Evolutionary conservation across 495 filamentous ascomycete genomes (phyloP).

Genomic region (Trypethelium eluteriae): DNA sequence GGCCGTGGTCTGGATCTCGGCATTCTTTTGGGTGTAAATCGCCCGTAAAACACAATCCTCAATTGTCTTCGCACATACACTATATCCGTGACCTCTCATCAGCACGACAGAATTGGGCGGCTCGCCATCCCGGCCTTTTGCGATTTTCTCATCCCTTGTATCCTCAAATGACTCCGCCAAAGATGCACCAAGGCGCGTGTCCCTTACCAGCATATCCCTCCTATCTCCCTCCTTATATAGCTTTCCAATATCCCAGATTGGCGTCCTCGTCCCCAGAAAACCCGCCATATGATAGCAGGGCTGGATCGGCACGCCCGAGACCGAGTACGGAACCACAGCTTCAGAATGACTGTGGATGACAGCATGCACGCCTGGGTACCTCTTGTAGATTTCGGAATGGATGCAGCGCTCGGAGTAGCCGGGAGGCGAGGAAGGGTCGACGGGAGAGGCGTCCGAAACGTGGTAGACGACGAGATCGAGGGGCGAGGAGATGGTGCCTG

Average conservation of each 20-base stretch:
- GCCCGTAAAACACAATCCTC: conserved; percentile 39
- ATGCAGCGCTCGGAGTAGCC: conserved; percentile 45
- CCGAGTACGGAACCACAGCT: conserved; percentile 42
- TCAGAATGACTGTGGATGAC: conserved; percentile 45
- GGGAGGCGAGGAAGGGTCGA: conserved; percentile 29
- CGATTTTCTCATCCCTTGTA: conserved; percentile 18
- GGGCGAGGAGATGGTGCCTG: conserved; percentile 38
- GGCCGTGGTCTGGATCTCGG: conserved; percentile 36
- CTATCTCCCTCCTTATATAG: conserved; percentile 25
- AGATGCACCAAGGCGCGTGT: conserved; percentile 29
- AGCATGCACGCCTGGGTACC: conserved; percentile 37
- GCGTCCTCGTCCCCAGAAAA: conserved; percentile 18
- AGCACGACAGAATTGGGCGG: conserved; percentile 37
- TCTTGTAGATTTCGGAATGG: conserved; percentile 45
- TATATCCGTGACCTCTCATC: conserved; percentile 47
- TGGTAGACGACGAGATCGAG: conserved; percentile 42
- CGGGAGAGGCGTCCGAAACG: conserved; percentile 37
- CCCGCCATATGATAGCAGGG: conserved; percentile 41
- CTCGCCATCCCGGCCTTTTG: background rate
- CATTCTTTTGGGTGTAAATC: conserved; percentile 44
- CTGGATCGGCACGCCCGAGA: conserved; percentile 35
- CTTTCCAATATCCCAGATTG: conserved; percentile 35
- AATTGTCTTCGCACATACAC: conserved; percentile 34
- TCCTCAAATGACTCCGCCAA: conserved; percentile 27
- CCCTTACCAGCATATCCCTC: conserved; percentile 41